phyloP scores from a whole-genome alignment of 257 asterid species.

The Przewalskia tangutica region DNA sequence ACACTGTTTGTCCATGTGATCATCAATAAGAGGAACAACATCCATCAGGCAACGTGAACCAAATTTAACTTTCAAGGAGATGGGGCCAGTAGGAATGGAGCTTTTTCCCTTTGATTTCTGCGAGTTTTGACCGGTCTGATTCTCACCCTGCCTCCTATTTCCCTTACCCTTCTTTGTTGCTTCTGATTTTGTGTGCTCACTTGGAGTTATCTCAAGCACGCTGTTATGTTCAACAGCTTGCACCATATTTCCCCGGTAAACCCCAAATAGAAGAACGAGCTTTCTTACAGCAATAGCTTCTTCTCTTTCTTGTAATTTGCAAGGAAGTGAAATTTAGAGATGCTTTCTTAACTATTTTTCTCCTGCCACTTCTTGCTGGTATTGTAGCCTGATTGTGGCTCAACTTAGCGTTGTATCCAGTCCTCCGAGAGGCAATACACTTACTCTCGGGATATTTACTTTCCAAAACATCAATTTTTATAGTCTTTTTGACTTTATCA shows the following conservation, averaged over 20 bases:
- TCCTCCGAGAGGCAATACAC: slow-evolving; percentile 26
- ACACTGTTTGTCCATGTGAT: slow-evolving; percentile 14
- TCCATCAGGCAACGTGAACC: slow-evolving; percentile 34
- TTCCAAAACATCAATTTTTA: slow-evolving; percentile 10
- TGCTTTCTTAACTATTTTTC: slow-evolving; percentile 17
- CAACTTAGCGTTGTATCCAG: slow-evolving; percentile 14
- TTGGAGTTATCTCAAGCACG: slow-evolving; percentile 11
- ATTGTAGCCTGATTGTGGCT: slow-evolving; percentile 21
- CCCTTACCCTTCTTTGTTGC: slow-evolving; percentile 23
- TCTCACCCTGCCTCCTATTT: slow-evolving; percentile 25
- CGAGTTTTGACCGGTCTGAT: slow-evolving; percentile 16
- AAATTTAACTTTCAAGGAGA: slow-evolving; percentile 59
- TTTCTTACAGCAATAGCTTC: slow-evolving; percentile 40
- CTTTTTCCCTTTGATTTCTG: slow-evolving; percentile 25
- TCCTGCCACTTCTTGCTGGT: slow-evolving; percentile 6
- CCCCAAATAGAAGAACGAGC: slow-evolving; percentile 60
- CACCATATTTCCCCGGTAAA: slow-evolving; percentile 21
- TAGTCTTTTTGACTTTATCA: slow-evolving; percentile 17
- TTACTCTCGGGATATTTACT: slow-evolving; percentile 17
- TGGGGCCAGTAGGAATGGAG: slow-evolving; percentile 36
- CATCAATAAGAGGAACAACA: slow-evolving; percentile 12
- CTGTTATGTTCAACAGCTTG: slow-evolving; percentile 26
- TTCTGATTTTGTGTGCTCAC: slow-evolving; percentile 22
- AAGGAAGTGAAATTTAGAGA: slow-evolving; percentile 31
- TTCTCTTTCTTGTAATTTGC: slow-evolving; percentile 45